Percentiles rank a stretch among this genome's conserved stretches.
Conservation (phyloP, 1,284 basidiomycete species). For the Naganishia albida region DNA sequence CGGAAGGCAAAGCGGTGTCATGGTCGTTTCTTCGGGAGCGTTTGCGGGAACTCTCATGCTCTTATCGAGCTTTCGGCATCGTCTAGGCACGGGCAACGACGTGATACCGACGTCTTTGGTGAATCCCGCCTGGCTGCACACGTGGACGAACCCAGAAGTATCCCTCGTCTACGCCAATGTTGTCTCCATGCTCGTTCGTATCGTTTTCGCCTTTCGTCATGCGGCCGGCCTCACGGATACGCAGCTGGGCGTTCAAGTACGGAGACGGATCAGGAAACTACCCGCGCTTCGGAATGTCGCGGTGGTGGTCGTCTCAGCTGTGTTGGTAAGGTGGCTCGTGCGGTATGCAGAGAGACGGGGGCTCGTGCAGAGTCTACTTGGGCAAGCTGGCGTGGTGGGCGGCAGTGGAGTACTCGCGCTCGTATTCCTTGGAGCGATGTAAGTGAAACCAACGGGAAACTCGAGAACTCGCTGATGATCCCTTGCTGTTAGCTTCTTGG, state of each 20-base stretch:
- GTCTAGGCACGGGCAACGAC: neutral
- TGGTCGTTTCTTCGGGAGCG: constrained; percentile 41
- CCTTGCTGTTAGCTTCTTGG: neutral
- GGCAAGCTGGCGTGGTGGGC: constrained; percentile 1
- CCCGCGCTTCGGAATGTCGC: neutral
- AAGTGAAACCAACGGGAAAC: neutral
- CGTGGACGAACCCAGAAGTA: constrained; percentile 29
- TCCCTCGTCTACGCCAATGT: constrained; percentile 73
- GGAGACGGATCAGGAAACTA: constrained; percentile 4
- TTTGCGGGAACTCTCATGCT: constrained; percentile 25
- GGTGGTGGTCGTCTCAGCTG: neutral
- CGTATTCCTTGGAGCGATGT: constrained; percentile 4
- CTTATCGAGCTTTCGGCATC: constrained; percentile 7
- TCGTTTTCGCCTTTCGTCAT: constrained; percentile 47
- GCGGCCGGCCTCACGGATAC: constrained; percentile 13
- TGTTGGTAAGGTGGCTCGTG: neutral
- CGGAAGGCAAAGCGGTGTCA: constrained; percentile 62
- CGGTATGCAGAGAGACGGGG: neutral
- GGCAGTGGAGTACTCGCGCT: neutral
- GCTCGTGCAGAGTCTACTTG: neutral
- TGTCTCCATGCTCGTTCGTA: constrained; percentile 40
- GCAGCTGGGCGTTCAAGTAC: neutral
- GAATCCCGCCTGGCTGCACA: constrained; percentile 9
- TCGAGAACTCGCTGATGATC: neutral
- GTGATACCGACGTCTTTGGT: neutral